Base-by-base conservation (phyloP, 192 early-diverging fungal species). In the Lobosporangium transversale region DNA sequence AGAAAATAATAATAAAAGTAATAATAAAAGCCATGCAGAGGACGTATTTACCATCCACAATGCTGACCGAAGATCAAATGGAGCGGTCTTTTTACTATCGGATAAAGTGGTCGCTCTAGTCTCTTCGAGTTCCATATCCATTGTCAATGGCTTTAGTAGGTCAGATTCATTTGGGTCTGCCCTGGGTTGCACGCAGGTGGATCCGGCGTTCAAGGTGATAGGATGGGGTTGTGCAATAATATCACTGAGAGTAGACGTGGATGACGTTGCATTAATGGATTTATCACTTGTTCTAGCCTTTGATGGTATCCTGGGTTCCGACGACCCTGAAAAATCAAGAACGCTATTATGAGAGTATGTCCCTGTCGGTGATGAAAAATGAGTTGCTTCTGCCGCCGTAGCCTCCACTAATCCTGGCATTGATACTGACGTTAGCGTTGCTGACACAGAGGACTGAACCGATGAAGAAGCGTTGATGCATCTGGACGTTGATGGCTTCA, bases 41-140 rank as follows among this genome's bases (percentile, higher is more conserved):
- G n/a, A n/a, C n/a, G n/a, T n/a, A n/a, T n/a, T n/a, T n/a, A 66
- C 63, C 45, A 37, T 66, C 11, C 53, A 18, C 14, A 66, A 50
- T 20, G 54, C 63, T 4, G 63, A 32, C 5, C 53, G 37, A 29
- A 66, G 44, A 47, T 66, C 53, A 33, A 66, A 66, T 4, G 15
- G 17, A 20, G 3, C 11, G 20, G 32, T n/a, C n/a, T n/a, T 24
- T 29, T 44, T 31, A 33, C 20, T 29, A n/a, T n/a, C 9, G 18
- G 17, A 21, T 47, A 43, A 44, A 45, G 47, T 36, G 24, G 42
- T 21, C 3, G 4, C 44, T n/a, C 21, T 50, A 17, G 7, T n/a
- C 21, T 36, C 24, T 8, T 4, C 3, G 18, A 30, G 17, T 23
- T 47, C n/a, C 44, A 51, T 48, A 4, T 32, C 60, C 24, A 6